Base-by-base conservation (phyloP, 805 yeast genomes). In the Torulaspora microellipsoides region DNA sequence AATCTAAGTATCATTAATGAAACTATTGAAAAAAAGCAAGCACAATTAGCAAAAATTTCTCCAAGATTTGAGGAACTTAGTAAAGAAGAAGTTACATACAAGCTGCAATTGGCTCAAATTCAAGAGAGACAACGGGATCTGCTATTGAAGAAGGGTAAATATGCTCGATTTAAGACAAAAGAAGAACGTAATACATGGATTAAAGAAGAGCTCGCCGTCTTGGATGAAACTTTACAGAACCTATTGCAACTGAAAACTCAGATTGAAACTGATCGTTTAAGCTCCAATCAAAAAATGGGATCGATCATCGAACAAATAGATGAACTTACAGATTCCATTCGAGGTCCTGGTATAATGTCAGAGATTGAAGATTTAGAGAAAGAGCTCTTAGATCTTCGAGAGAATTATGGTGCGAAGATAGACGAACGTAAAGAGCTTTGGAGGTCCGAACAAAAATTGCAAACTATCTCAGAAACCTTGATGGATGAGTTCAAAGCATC, bases 371-470 rank as follows among this genome's bases (percentile, higher is more conserved):
- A 60, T n/a, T 5, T 67, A 2, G 64, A 66, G 23, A 33, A 44
- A 0, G 59, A 62, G 15, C 42, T 72, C 8, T 45, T 51, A 1
- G 38, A 42, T 0, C 52, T 75, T 15, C 80, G 73, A 52, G 46
- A 55, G 3, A 54, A 70, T 17, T 72, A 78, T 37, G 62, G 68
- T 15, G 63, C 58, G 2, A 69, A 78, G 23, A 71, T 76, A 10
- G 95, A 88, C 54, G 73, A 78, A 47, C 76, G 95, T 53, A 88
- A 85, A 57, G 66, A 64, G 8, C 65, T 83, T 9, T 87, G 95
- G 95, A 76, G 96, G 56, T 80, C 81, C 15, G 93, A 87, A 52
- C 79, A 85, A 38, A 79, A 78, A 53, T 64, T 75, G 31, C 76
- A 75, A 47, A 74, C 83, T n/a, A 65, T 79, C 12, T 58, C 72